These are phyloP conservation scores for Starmerella bombi DNA, from an alignment of 805 yeast species.

Conservation along the genomic window DNA sequence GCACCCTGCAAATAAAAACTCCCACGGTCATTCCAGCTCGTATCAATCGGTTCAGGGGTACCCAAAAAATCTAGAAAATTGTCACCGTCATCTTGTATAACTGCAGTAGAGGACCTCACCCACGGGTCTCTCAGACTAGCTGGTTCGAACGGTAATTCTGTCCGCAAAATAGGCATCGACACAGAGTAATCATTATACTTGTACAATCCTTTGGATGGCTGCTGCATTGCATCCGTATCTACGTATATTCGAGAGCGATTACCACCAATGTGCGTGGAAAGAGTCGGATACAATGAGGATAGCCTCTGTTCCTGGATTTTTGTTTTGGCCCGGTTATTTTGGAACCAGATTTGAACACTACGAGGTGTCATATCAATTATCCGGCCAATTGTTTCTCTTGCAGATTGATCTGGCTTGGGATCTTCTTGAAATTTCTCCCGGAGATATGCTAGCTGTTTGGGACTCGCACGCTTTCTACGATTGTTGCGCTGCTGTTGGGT, in stretches of 20 bases:
- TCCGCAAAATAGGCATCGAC: not conserved
- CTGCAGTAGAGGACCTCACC: not conserved
- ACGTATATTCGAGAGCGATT: slow-evolving; percentile 13
- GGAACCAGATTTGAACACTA: slow-evolving; percentile 88
- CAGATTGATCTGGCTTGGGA: slow-evolving; percentile 46
- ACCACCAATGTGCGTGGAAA: not conserved
- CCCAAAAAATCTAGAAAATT: not conserved
- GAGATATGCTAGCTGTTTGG: slow-evolving; percentile 59
- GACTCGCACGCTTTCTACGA: slow-evolving; percentile 62
- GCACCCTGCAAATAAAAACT: not conserved
- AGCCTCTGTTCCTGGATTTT: slow-evolving; percentile 28
- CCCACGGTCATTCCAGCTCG: not conserved
- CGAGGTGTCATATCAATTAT: slow-evolving; percentile 74
- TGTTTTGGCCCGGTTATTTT: slow-evolving; percentile 47
- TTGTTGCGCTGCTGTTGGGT: slow-evolving; percentile 29
- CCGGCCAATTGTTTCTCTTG: slow-evolving; percentile 40
- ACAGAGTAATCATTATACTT: not conserved
- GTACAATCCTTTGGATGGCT: not conserved
- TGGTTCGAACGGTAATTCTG: not conserved
- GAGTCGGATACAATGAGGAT: slow-evolving; percentile 3
- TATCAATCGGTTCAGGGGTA: not conserved
- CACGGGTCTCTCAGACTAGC: not conserved
- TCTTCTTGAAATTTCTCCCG: slow-evolving; percentile 56
- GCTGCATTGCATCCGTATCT: slow-evolving; percentile 1
- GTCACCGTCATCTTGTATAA: not conserved